A percentile compares a stretch with the other conserved stretches of the same genome.
phyloP scores from a whole-genome alignment of 331 rosid genomes.

The Quercus phellos region DNA sequence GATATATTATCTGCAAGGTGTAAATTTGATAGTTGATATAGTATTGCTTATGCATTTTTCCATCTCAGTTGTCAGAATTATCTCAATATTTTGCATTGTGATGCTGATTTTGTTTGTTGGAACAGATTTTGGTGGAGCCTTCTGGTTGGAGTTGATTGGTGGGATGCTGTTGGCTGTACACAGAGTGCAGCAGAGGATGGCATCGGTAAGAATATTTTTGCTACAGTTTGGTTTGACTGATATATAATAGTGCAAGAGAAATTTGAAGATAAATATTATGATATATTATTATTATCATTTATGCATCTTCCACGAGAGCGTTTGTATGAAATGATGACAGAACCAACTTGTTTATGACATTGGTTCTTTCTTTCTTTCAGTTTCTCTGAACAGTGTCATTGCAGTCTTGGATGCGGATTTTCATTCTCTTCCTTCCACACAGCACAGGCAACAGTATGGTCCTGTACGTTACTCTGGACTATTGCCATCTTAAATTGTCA shows the following conservation, averaged over 20 bases:
- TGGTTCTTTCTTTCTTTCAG: conserved; percentile 43
- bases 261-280: background rate
- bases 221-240: conserved; percentile 15
- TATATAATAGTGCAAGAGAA: background rate
- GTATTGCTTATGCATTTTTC: conserved; percentile 10
- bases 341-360: conserved; percentile 20
- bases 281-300: background rate
- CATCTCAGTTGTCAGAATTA: background rate
- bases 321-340: conserved; percentile 1
- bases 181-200: conserved; percentile 99
- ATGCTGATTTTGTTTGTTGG: conserved; percentile 25
- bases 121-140: conserved; percentile 99
- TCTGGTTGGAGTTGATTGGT: conserved; percentile 97
- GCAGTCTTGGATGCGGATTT: conserved; percentile 96
- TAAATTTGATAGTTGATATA: conserved; percentile 9
- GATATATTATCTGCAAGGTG: background rate
- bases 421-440: conserved; percentile 91
- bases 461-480: conserved; percentile 60
- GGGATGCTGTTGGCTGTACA: conserved; percentile 98
- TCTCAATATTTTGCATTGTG: conserved; percentile 15
- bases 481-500: conserved; percentile 5
- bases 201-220: conserved; percentile 62
- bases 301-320: background rate
- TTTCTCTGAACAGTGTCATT: conserved; percentile 79
- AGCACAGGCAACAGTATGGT: conserved; percentile 94